Base-by-base conservation (phyloP, 805 yeast genomes). In the Torulaspora gathmanii region DNA sequence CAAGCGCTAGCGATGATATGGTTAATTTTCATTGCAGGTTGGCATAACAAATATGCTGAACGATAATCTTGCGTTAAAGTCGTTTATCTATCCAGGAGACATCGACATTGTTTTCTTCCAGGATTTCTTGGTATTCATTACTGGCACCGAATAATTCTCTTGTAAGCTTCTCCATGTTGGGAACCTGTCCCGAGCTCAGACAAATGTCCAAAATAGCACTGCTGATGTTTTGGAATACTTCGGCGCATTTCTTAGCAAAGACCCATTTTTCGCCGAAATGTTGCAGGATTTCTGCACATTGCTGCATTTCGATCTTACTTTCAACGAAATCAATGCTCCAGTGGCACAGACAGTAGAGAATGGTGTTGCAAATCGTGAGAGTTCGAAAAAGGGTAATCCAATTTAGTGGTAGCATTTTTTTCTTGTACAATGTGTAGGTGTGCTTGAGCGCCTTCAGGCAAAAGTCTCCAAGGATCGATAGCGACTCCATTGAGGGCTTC, bases 341-440 rank as follows among this genome's bases (percentile, higher is more conserved):
- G 36, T 70, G 72, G 40, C 75, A 70, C 15, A 76, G 49, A 51
- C 79, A 75, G 51, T 68, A 72, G 2, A 75, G 53, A 15, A 75
- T 63, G 1, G 75, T 70, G 16, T 77, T 69, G 55, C 78, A 73
- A n/a, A 68, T 67, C 12, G 74, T 70, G 25, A 76, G 47, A 20
- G 76, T 70, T 42, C 77, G 63, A 51, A 72, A 70, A 8, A 73
- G 53, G 1, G 78, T 72, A 16, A 73, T 70, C 80, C 80, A 76
- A 45, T 72, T 74, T 46, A 72, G 55, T 0, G 79, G 80, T 26
- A 75, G 54, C 33, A 71, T 52, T 39, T 69, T 71, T 8, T 71
- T 64, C 33, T 70, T 68, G 58, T 71, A 75, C 3, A 75, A 50
- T 33, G 67, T 69, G 58, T 74, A 74, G 1, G 75, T 71, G 52